Conservation (phyloP, 768 basidiomycete genomes). For the Chalciporus chontae region DNA sequence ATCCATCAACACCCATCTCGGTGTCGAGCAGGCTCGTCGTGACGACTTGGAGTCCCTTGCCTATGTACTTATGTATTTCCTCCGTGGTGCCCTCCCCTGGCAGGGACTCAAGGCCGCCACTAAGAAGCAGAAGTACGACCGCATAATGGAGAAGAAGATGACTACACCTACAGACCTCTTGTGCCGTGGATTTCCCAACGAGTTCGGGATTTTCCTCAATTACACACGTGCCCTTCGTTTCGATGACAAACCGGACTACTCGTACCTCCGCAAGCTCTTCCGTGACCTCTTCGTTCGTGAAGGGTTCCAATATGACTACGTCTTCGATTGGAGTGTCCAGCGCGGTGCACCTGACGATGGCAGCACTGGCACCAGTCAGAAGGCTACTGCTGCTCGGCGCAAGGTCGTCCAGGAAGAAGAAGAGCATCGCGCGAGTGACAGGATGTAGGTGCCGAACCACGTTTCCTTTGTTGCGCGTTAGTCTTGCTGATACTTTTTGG, state of each 20-base stretch:
- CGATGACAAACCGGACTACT: slow-evolving; percentile 99
- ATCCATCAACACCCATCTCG: slow-evolving; percentile 98
- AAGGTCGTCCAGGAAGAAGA: slow-evolving; percentile 86
- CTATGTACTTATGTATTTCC: slow-evolving; percentile 99
- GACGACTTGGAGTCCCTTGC: slow-evolving; percentile 98
- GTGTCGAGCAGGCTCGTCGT: slow-evolving; percentile 96
- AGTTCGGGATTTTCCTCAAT: slow-evolving; percentile 98
- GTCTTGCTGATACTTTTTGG: slow-evolving; percentile 11
- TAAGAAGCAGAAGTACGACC: slow-evolving; percentile 99
- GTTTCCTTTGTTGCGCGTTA: slow-evolving; percentile 12
- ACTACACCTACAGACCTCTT: slow-evolving; percentile 95
- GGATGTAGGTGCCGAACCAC: slow-evolving; percentile 60
- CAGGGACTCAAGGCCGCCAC: slow-evolving; percentile 99
- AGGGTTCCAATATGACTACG: slow-evolving; percentile 98
- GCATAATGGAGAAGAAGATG: slow-evolving; percentile 99
- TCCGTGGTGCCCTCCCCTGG: slow-evolving; percentile 97
- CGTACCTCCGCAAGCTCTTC: slow-evolving; percentile 99
- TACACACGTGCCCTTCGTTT: slow-evolving; percentile 98
- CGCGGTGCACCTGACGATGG: slow-evolving; percentile 67
- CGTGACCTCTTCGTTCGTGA: slow-evolving; percentile 95
- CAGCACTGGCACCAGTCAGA: slow-evolving; percentile 56
- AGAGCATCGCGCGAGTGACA: slow-evolving; percentile 75
- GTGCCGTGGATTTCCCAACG: slow-evolving; percentile 99
- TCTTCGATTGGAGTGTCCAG: slow-evolving; percentile 98
- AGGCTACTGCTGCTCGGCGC: slow-evolving; percentile 58